Conservation (phyloP, 2,329 filamentous ascomycete genomes). For the Cordyceps cateniannulata region DNA sequence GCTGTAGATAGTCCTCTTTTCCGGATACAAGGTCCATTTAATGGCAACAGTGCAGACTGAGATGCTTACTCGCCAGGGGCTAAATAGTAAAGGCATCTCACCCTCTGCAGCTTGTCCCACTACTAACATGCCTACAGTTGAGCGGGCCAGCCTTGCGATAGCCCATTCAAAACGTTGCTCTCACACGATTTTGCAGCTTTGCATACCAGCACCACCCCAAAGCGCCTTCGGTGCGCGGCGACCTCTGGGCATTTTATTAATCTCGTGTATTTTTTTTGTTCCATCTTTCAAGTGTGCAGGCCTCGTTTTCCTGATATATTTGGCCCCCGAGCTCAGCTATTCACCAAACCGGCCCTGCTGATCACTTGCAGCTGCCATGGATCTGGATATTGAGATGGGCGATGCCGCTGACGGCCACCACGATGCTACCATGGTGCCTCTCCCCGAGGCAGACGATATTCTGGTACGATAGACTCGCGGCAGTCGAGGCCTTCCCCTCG, state of each 20-base stretch:
- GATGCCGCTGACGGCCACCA: slow-evolving; percentile 40
- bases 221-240: background rate
- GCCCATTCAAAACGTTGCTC: background rate
- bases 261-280: background rate
- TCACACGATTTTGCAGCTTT: background rate
- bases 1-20: background rate
- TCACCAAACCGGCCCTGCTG: background rate
- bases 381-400: slow-evolving; percentile 67
- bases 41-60: background rate
- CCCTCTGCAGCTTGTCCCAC: background rate
- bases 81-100: background rate
- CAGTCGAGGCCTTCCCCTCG: background rate
- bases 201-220: background rate
- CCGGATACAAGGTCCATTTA: background rate
- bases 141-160: slow-evolving; percentile 1
- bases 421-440: slow-evolving; percentile 22
- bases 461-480: slow-evolving; percentile 23
- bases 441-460: slow-evolving; percentile 30
- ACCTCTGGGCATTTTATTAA: background rate
- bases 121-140: background rate
- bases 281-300: background rate
- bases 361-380: slow-evolving; percentile 42
- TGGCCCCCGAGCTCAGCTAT: background rate
- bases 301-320: background rate
- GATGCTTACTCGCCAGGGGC: too few relatives aligned